These are phyloP conservation scores for Lepidium didymum DNA, from an alignment of 345 rosid species.

Conservation along the genomic window DNA sequence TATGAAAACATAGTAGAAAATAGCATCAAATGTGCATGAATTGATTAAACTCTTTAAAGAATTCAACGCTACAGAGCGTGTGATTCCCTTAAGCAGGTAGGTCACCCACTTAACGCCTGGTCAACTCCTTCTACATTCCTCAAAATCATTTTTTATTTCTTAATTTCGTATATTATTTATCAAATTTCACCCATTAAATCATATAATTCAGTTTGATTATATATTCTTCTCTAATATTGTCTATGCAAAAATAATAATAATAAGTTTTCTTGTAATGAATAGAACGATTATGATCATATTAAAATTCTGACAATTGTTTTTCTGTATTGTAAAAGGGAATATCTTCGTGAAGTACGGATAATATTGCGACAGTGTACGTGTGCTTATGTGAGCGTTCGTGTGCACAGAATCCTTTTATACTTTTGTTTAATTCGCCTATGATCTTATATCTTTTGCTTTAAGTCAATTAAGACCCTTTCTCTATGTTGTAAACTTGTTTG, in stretches of 20 bases:
- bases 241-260: too few relatives aligned
- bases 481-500: neutral
- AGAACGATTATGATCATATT: neutral
- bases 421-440: neutral
- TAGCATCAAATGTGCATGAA: conserved; percentile 75
- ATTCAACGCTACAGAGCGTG: conserved; percentile 93
- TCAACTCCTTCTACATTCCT: conserved; percentile 35
- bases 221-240: neutral
- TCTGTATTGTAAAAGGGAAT: neutral
- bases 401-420: neutral
- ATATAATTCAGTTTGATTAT: neutral
- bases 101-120: conserved; percentile 87
- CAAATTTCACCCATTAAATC: neutral
- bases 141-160: neutral
- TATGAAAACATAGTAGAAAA: neutral
- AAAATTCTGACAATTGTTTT: neutral
- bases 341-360: conserved; percentile 7
- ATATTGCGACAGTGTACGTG: conserved; percentile 4
- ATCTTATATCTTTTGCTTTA: neutral
- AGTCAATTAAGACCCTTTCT: neutral
- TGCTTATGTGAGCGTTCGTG: neutral
- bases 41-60: conserved; percentile 52
- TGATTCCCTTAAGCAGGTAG: conserved; percentile 70
- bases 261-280: conserved; percentile 2
- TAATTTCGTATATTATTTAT: neutral